Evolutionary conservation across 177 flowering plant genomes (phyloP).

Genomic region (Vitis hybrid): DNA sequence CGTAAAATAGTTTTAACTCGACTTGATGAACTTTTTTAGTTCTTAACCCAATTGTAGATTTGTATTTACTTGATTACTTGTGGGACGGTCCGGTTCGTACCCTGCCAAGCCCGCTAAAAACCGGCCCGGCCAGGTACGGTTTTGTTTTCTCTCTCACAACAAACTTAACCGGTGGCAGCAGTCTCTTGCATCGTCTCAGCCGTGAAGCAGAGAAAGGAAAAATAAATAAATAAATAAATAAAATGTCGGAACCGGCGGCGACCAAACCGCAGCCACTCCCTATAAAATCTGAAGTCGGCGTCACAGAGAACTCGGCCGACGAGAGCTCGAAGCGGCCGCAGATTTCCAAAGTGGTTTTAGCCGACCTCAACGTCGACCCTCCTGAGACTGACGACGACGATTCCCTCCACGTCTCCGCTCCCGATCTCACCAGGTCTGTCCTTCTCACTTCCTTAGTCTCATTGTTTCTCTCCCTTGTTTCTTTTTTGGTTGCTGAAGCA

Average conservation of each 20-base stretch:
- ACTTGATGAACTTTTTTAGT: too few species aligned
- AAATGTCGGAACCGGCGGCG: slow-evolving; percentile 16
- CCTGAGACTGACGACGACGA: slow-evolving; percentile 58
- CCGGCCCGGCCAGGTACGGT: too few species aligned
- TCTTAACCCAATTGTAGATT: too few species aligned
- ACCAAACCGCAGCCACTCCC: slow-evolving; percentile 5
- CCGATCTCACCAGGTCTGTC: slow-evolving; percentile 28
- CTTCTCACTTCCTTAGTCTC: neutral
- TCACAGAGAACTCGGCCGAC: slow-evolving; percentile 16
- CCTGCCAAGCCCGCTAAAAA: too few species aligned
- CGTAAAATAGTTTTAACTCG: too few species aligned
- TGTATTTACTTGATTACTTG: too few species aligned
- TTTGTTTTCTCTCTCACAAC: too few species aligned
- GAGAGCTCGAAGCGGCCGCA: slow-evolving; percentile 22
- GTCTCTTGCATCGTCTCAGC: too few species aligned
- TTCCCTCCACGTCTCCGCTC: slow-evolving; percentile 18
- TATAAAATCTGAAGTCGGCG: slow-evolving; percentile 17
- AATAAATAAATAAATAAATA: too few species aligned
- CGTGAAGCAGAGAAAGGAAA: too few species aligned
- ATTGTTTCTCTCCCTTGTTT: neutral
- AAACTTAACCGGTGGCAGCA: too few species aligned
- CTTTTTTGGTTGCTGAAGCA: neutral
- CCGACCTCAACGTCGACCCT: slow-evolving; percentile 82
- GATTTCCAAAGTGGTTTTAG: slow-evolving; percentile 43
- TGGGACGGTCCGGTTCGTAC: too few species aligned